These are phyloP conservation scores for Aspergillus thermomutatus DNA, from an alignment of 2,329 filamentous ascomycete species.

Conservation along the genomic window DNA sequence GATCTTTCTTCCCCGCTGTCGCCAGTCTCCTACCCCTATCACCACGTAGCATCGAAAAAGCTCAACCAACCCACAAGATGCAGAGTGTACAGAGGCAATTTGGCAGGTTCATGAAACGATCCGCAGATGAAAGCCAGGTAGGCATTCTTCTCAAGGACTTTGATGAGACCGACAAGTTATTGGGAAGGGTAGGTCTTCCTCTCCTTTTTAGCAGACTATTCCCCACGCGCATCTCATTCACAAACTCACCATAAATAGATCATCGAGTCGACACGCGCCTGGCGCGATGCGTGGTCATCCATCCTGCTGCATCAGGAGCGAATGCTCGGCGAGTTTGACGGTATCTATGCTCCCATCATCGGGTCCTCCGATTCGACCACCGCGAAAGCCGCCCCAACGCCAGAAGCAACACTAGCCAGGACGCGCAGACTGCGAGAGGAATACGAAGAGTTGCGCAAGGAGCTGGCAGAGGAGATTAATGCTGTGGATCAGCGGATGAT, in stretches of 20 bases:
- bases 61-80: constrained; percentile 25
- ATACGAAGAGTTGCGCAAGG: constrained; percentile 67
- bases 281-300: constrained; percentile 74
- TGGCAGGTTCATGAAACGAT: constrained; percentile 66
- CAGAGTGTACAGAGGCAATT: constrained; percentile 66
- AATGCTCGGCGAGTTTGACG: constrained; percentile 65
- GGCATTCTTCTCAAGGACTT: constrained; percentile 74
- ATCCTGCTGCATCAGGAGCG: constrained; percentile 68
- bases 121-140: constrained; percentile 73
- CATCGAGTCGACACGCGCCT: constrained; percentile 70
- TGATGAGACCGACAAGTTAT: constrained; percentile 71
- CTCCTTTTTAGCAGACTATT: background rate
- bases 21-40: constrained; percentile 1
- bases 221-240: background rate
- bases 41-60: background rate
- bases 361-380: constrained; percentile 59
- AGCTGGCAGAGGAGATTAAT: constrained; percentile 67
- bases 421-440: constrained; percentile 63
- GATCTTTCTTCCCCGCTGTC: background rate
- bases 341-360: constrained; percentile 72
- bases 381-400: constrained; percentile 57
- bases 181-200: constrained; percentile 59
- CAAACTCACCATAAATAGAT: constrained; percentile 52
- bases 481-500: constrained; percentile 69
- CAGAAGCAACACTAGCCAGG: constrained; percentile 60